These are phyloP conservation scores for Macrocybe gigantea DNA, from an alignment of 768 basidiomycete species.

Conservation along the genomic window DNA sequence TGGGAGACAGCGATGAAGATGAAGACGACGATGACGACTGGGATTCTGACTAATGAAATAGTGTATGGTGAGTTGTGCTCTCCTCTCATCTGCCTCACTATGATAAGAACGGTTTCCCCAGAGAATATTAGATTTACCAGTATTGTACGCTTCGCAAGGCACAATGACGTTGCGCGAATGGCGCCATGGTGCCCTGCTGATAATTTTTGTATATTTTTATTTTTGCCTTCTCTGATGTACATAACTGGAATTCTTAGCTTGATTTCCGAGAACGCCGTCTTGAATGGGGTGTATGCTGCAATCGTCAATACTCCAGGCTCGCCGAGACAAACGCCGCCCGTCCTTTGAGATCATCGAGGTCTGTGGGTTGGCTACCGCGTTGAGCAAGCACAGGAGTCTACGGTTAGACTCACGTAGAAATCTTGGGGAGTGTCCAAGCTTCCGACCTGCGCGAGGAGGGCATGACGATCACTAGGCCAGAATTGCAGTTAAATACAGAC, in stretches of 20 bases:
- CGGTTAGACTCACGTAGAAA: conserved; percentile 23
- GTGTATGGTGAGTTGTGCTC: not conserved
- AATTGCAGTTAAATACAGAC: conserved; percentile 9
- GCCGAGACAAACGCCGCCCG: conserved; percentile 40
- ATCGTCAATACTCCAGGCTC: conserved; percentile 35
- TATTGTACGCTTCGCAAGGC: no score
- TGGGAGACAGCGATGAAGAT: conserved; percentile 83
- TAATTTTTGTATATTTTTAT: not conserved
- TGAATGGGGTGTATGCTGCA: conserved; percentile 6
- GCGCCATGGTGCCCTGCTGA: no score
- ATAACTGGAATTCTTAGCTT: no score
- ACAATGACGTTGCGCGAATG: no score
- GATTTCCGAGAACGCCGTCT: not conserved
- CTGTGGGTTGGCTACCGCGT: conserved; percentile 24
- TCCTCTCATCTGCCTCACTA: no score
- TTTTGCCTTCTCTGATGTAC: not conserved
- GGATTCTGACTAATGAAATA: conserved; percentile 40
- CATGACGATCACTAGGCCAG: not conserved
- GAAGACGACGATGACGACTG: conserved; percentile 65
- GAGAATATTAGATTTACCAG: no score
- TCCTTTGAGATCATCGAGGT: conserved; percentile 42
- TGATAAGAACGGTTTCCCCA: no score
- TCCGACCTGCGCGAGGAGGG: conserved; percentile 26
- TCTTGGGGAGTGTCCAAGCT: conserved; percentile 31
- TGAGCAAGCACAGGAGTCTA: not conserved